Evolutionary conservation across 495 filamentous ascomycete genomes (phyloP), one percentile per base, ranked within the genome.

Genomic region (Penicillium subrubescens): DNA sequence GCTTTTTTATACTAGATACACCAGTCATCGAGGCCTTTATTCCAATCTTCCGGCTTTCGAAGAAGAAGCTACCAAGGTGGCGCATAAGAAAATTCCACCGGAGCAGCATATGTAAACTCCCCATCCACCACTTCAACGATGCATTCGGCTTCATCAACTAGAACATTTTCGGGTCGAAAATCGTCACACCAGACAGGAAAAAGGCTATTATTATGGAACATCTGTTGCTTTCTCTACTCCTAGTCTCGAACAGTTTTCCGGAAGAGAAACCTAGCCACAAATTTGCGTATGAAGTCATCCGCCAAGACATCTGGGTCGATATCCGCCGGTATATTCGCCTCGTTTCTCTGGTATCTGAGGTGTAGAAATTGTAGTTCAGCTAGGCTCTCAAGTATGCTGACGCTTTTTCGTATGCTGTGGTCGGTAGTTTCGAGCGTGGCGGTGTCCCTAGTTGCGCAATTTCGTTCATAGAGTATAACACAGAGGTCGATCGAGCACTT

Each of bases 21-120:
- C 71, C 72, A 74, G 35, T 65, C 58, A 8, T 74, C 72, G 34
- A 72, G 48, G 59, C 66, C 68, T 59, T 50, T 17, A 34, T 41
- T 12, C 57, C 57, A 59, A 59, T 59, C 23, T 59, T 59, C 57
- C 57, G 57, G 57, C 57, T 59, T 59, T 48, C 34, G 23, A 8
- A 59, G 57, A 33, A 59, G 57, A 48, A 59, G 57, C 57, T 41
- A 59, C 57, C 57, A 59, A 50, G 57, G 57, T 19, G 57, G 57
- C 39, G 57, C 23, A 23, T 48, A 12, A 33, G 57, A 31, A 59
- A 59, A 59, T 59, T 59, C 57, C 29, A 50, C 57, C 35, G 57
- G 57, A 8, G 57, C 57, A 15, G 57, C 41, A 57, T 57, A 57
- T 57, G 54, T 34, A 39, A 57, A 57, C 17, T 57, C 54, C 54